These are phyloP conservation scores for Sambucus nigra DNA, from an alignment of 129 eudicot genomes.

Conservation along the genomic window DNA sequence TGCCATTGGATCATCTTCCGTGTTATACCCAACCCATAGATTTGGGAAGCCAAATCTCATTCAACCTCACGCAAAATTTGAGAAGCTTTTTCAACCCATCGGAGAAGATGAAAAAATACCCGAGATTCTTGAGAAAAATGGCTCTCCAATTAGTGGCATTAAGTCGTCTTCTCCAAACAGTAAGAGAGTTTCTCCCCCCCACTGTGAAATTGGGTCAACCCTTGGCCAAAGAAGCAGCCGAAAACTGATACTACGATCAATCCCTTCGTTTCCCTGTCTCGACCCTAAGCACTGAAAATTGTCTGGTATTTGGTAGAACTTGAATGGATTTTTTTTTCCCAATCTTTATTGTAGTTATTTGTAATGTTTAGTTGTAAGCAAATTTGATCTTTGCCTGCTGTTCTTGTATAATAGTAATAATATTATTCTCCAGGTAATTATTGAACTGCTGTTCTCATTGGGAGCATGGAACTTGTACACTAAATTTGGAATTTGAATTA, in stretches of 20 bases:
- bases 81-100: slow-evolving; percentile 39
- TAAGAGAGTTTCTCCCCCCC: slow-evolving; percentile 95
- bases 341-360: slow-evolving; percentile 8
- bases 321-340: not conserved
- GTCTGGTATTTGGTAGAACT: not conserved
- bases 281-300: slow-evolving; percentile 45
- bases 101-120: slow-evolving; percentile 71
- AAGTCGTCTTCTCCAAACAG: slow-evolving; percentile 75
- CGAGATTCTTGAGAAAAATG: slow-evolving; percentile 43
- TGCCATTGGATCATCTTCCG: slow-evolving; percentile 30
- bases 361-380: slow-evolving; percentile 1
- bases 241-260: slow-evolving; percentile 77
- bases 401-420: slow-evolving; percentile 1
- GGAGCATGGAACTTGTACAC: too few relatives aligned
- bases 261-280: slow-evolving; percentile 91
- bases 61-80: slow-evolving; percentile 31
- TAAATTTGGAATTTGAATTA: too few relatives aligned
- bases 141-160: slow-evolving; percentile 49
- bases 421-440: not conserved
- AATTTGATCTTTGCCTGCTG: not conserved
- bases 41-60: slow-evolving; percentile 34
- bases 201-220: slow-evolving; percentile 26
- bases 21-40: slow-evolving; percentile 20
- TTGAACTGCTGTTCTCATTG: not conserved
- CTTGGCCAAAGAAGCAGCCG: slow-evolving; percentile 72